These are phyloP conservation scores for Starmera stellimalicola DNA, from an alignment of 1,139 yeast genomes.

Conservation along the genomic window DNA sequence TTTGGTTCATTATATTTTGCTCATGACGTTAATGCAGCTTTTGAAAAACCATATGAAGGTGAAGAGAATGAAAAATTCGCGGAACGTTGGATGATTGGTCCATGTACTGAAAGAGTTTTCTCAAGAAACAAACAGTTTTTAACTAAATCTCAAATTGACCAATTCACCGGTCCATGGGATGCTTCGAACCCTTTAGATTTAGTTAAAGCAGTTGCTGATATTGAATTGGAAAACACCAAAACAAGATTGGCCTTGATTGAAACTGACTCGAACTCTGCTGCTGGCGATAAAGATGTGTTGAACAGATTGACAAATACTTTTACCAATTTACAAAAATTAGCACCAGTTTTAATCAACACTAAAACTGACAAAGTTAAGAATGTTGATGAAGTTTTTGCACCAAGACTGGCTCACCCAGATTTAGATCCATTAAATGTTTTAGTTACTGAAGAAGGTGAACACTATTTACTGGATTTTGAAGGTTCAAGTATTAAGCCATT, in stretches of 20 bases:
- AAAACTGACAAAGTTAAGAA: constrained; percentile 45
- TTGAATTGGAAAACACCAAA: constrained; percentile 58
- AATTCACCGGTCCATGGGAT: constrained; percentile 69
- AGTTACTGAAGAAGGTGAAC: constrained; percentile 30
- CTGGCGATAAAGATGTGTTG: constrained; percentile 32
- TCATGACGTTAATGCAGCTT: constrained; percentile 29
- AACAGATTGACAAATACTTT: constrained; percentile 47
- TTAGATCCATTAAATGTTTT: constrained; percentile 85
- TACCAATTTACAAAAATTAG: constrained; percentile 44
- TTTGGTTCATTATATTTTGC: constrained; percentile 78
- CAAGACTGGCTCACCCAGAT: constrained; percentile 74
- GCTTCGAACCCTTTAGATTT: constrained; percentile 48
- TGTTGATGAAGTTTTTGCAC: constrained; percentile 52
- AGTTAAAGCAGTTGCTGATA: constrained; percentile 50
- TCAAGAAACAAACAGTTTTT: constrained; percentile 55
- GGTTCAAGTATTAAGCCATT: constrained; percentile 74
- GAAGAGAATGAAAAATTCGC: constrained; percentile 45
- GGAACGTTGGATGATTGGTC: constrained; percentile 84
- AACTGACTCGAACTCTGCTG: constrained; percentile 41
- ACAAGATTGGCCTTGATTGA: constrained; percentile 46
- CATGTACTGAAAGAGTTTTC: constrained; percentile 71
- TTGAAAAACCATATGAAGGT: constrained; percentile 51
- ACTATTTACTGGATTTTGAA: constrained; percentile 72
- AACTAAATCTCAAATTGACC: constrained; percentile 34
- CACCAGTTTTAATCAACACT: constrained; percentile 46